These are phyloP conservation scores for Boletus rufocinnamomeus DNA, from an alignment of 768 basidiomycete species.

Conservation along the genomic window DNA sequence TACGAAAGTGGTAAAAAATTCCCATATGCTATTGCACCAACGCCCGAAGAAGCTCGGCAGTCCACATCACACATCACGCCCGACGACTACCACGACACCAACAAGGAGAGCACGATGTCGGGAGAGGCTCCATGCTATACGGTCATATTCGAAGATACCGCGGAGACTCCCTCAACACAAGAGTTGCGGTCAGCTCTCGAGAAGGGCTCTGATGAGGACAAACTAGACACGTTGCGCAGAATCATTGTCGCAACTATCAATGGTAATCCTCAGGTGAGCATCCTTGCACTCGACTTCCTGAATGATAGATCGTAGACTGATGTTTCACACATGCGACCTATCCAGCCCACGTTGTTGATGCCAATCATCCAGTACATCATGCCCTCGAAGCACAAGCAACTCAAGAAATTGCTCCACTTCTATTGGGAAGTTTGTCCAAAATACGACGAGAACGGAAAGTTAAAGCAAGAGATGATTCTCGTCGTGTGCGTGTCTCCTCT, in stretches of 20 bases:
- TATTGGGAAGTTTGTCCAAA: constrained; percentile 86
- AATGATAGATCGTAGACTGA: constrained; percentile 3
- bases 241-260: constrained; percentile 94
- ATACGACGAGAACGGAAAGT: constrained; percentile 93
- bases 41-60: background rate
- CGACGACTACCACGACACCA: constrained; percentile 13
- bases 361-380: constrained; percentile 98
- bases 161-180: constrained; percentile 75
- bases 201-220: constrained; percentile 96
- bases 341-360: constrained; percentile 90
- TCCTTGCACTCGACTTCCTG: background rate
- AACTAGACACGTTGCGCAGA: constrained; percentile 92
- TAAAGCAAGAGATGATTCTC: constrained; percentile 99
- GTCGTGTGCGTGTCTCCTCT: constrained; percentile 72
- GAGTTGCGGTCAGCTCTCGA: constrained; percentile 84
- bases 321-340: background rate
- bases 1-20: constrained; percentile 12
- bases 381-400: constrained; percentile 59
- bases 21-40: constrained; percentile 3
- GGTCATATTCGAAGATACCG: constrained; percentile 69
- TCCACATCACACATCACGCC: constrained; percentile 11
- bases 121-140: constrained; percentile 76
- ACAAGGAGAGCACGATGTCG: constrained; percentile 25
- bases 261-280: constrained; percentile 84
- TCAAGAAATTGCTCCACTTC: constrained; percentile 64